A percentile compares a stretch with the other conserved stretches of the same genome.
These are phyloP conservation scores for Termitomyces bulborhizus DNA, from an alignment of 768 basidiomycete species.

Conservation along the genomic window DNA sequence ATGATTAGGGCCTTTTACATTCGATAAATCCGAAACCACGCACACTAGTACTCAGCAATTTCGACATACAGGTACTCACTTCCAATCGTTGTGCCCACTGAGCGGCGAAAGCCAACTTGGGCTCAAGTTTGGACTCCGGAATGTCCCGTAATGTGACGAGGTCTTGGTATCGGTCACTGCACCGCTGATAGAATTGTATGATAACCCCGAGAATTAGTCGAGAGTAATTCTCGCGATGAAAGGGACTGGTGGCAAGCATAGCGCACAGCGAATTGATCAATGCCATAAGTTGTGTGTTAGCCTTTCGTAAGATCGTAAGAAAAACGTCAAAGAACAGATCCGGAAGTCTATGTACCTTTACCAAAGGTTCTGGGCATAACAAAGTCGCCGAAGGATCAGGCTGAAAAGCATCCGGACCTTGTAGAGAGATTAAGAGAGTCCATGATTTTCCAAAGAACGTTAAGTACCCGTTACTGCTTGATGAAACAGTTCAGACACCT, in stretches of 20 bases:
- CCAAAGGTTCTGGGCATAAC: constrained; percentile 66
- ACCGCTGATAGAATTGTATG: constrained; percentile 94
- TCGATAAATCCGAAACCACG: constrained; percentile 16
- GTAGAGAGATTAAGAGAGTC: not conserved
- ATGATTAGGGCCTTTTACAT: not conserved
- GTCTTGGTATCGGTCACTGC: constrained; percentile 81
- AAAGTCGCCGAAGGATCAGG: constrained; percentile 64
- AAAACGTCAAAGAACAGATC: not conserved
- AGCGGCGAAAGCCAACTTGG: constrained; percentile 52
- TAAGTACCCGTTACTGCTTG: constrained; percentile 67
- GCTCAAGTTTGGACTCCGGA: constrained; percentile 31
- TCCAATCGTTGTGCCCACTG: constrained; percentile 87
- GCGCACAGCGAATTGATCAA: constrained; percentile 87
- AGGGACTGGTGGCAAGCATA: constrained; percentile 88
- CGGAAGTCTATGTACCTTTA: constrained; percentile 49
- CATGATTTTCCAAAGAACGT: not conserved
- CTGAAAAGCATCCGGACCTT: constrained; percentile 84
- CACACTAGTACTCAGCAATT: constrained; percentile 51
- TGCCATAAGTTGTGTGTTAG: constrained; percentile 78
- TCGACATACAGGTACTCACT: constrained; percentile 65
- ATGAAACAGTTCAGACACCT: constrained; percentile 83
- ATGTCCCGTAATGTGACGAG: constrained; percentile 41
- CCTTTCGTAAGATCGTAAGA: constrained; percentile 34
- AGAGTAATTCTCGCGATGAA: constrained; percentile 92
- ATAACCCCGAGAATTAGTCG: constrained; percentile 91